Conservation (phyloP, 2,329 filamentous ascomycete genomes). For the Pseudogymnoascus sp. region DNA sequence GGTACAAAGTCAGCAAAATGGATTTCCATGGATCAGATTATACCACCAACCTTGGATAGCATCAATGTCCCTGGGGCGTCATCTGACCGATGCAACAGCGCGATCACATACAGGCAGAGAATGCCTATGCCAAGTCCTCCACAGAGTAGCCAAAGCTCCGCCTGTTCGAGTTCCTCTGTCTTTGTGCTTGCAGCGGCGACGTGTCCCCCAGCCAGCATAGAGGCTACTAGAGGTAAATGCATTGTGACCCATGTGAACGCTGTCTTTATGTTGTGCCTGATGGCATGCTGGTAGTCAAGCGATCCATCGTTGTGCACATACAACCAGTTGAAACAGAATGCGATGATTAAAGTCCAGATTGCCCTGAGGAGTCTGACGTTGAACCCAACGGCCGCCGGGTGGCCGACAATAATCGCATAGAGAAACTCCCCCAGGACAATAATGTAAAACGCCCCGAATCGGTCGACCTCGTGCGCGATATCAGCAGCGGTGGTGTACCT, state of each 20-base stretch:
- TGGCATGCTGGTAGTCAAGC: conserved; percentile 34
- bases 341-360: conserved; percentile 40
- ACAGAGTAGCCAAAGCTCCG: conserved; percentile 40
- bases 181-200: conserved; percentile 35
- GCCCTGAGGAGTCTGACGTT: conserved; percentile 37
- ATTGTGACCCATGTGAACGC: conserved; percentile 38
- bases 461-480: conserved; percentile 41
- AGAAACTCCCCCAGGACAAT: conserved; percentile 44
- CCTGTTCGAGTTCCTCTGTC: conserved; percentile 32
- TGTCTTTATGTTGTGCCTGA: conserved; percentile 32
- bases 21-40: neutral
- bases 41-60: conserved; percentile 13
- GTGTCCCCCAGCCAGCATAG: conserved; percentile 40
- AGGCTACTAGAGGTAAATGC: conserved; percentile 37
- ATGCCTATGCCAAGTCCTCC: conserved; percentile 38
- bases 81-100: conserved; percentile 34
- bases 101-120: conserved; percentile 37
- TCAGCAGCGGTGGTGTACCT: conserved; percentile 41
- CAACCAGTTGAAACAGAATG: conserved; percentile 43
- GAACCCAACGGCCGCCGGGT: conserved; percentile 37
- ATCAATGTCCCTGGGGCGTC: conserved; percentile 27
- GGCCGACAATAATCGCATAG: conserved; percentile 40
- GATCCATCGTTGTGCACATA: conserved; percentile 42
- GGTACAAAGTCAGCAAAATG: conserved; percentile 7
- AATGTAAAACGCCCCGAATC: conserved; percentile 43